These are phyloP conservation scores for Ehretia macrophylla DNA, from an alignment of 257 asterid species.

Conservation along the genomic window DNA sequence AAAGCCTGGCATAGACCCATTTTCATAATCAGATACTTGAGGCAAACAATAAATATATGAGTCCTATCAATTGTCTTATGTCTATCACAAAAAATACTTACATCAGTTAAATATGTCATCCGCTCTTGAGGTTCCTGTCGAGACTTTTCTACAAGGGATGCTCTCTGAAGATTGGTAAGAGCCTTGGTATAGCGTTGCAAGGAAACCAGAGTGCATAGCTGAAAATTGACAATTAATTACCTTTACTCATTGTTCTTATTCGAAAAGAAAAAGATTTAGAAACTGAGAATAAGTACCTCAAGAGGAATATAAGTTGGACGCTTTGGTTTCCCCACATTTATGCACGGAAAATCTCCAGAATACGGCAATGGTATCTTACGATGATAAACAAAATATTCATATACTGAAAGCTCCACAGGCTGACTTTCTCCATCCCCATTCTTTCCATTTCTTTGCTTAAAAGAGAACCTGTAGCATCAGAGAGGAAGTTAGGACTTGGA, in stretches of 20 bases:
- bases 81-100: conserved; percentile 18
- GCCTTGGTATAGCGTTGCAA: conserved; percentile 71
- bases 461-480: conserved; percentile 33
- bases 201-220: conserved; percentile 62
- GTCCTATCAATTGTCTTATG: neutral
- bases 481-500: neutral
- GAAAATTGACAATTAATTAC: conserved; percentile 7
- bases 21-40: neutral
- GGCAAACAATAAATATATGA: neutral
- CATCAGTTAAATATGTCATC: conserved; percentile 45
- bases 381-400: conserved; percentile 43
- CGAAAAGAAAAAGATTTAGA: neutral
- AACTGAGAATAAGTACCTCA: conserved; percentile 37
- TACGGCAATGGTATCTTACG: conserved; percentile 26
- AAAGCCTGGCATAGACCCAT: conserved; percentile 44
- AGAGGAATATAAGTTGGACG: conserved; percentile 58
- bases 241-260: conserved; percentile 1
- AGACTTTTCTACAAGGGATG: conserved; percentile 72
- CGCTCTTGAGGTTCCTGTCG: conserved; percentile 69
- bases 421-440: conserved; percentile 24
- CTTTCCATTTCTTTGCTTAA: conserved; percentile 29
- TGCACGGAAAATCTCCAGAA: conserved; percentile 56
- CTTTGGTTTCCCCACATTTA: conserved; percentile 64
- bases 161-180: conserved; percentile 50
- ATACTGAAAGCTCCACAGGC: conserved; percentile 42